Evolutionary conservation across 108 stramenopile species (phyloP).

Genomic region (Skeletonema costatum): DNA sequence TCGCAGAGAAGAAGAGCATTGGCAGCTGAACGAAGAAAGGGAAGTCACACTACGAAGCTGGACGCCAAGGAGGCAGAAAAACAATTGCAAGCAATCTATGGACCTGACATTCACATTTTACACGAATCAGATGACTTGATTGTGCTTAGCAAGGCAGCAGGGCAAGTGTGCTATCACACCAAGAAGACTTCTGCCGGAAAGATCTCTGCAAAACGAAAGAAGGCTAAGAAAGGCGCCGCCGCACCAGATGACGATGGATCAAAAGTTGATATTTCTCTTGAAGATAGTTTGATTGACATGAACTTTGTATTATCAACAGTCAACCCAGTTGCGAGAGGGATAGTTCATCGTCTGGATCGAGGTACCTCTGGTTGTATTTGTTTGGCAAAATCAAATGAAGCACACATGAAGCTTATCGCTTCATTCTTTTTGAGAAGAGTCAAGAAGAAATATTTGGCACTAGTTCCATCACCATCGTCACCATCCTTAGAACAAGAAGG

Average conservation of each 20-base stretch:
- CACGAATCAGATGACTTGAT: conserved; percentile 61
- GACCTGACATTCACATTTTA: conserved; percentile 58
- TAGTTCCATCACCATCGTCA: conserved; percentile 37
- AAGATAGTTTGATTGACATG: conserved; percentile 68
- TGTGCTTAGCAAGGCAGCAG: conserved; percentile 71
- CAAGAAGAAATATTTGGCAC: conserved; percentile 62
- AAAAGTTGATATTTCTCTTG: conserved; percentile 59
- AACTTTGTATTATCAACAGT: conserved; percentile 67
- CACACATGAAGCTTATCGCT: conserved; percentile 63
- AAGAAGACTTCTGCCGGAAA: conserved; percentile 69
- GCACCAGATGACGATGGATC: conserved; percentile 8
- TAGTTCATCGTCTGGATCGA: conserved; percentile 84
- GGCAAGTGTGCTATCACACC: conserved; percentile 66
- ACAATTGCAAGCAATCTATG: conserved; percentile 45
- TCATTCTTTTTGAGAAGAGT: conserved; percentile 65
- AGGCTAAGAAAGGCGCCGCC: conserved; percentile 8
- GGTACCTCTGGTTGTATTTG: conserved; percentile 74
- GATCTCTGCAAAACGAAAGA: conserved; percentile 37
- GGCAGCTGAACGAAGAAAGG: conserved; percentile 50
- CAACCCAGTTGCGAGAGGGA: conserved; percentile 62
- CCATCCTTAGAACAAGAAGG: conserved; percentile 3
- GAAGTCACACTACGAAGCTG: not conserved
- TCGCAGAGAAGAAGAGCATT: conserved; percentile 63
- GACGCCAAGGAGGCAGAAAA: conserved; percentile 28
- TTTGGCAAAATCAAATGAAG: conserved; percentile 69